Base-by-base conservation (phyloP, 805 yeast genomes). In the Saccharomycopsis fodiens region DNA sequence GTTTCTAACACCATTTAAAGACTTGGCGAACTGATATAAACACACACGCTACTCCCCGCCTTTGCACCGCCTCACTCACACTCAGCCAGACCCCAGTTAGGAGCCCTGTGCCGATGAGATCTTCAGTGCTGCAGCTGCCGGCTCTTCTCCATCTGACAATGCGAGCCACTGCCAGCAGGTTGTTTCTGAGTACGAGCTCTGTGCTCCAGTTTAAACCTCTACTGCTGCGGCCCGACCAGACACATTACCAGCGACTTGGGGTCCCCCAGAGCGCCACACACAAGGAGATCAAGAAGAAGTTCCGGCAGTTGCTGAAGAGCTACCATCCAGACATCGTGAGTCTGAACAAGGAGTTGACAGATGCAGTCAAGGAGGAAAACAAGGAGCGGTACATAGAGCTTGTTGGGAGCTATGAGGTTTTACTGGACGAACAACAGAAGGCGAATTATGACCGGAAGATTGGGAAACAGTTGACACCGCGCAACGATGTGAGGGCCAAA, bases 361-460 rank as follows among this genome's bases (percentile, higher is more conserved):
- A 58, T 6, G 64, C 60, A 31, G 72, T 65, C n/a, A 62, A 64
- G 52, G 58, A 61, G 41, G 47, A 40, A 5, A 68, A 68, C 48
- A 61, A 56, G 46, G 58, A 61, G 27, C 60, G 58, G 45, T 70
- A 63, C 46, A 66, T 68, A 20, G 54, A 57, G 41, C 66, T 70
- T 40, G 71, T 70, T 3, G 60, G 59, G 52, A 72, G 74, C 4
- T 70, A 70, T 54, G 74, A 68, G 34, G 61, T 65, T 1, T 52
- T 70, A 15, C 66, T 66, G 45, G 72, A 69, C 51, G 54, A 54
- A 23, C 61, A 59, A 45, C 62, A 61, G 47, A 63, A 63, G 52
- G 54, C 57, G 22, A 60, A 60, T 35, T 70, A 70, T 48, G 74
- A 70, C 48, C 22, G 29, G 7, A 43, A 50, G 12, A 36, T 21